Percentiles rank a stretch among this genome's conserved stretches.
Conservation (phyloP, 2,329 filamentous ascomycete species). For the Aspergillus sp. region DNA sequence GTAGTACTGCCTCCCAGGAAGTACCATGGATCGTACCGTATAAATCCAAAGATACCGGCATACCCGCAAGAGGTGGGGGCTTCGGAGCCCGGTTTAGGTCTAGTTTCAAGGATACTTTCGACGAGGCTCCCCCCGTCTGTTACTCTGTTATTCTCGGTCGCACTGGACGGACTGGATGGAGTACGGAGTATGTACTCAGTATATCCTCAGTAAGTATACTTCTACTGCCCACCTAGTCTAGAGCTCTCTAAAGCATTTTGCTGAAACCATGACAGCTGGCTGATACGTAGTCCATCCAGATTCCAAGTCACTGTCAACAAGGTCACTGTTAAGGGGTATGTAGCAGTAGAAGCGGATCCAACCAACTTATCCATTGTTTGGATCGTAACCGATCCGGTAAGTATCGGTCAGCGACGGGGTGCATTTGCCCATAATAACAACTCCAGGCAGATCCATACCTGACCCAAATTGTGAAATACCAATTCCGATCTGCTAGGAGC, state of each 20-base stretch:
- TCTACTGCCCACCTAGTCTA: no score
- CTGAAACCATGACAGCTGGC: not conserved
- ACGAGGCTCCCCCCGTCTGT: not conserved
- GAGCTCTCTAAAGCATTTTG: not conserved
- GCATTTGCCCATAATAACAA: no score
- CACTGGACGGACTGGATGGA: not conserved
- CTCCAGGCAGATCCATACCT: not conserved
- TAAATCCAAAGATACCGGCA: constrained; percentile 8
- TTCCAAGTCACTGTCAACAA: no score
- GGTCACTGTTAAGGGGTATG: not conserved
- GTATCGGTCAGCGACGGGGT: not conserved
- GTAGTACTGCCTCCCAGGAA: not conserved
- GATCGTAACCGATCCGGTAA: not conserved
- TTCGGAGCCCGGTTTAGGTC: not conserved
- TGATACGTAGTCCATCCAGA: no score
- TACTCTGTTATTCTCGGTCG: not conserved
- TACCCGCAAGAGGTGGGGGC: constrained; percentile 11
- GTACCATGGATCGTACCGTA: no score
- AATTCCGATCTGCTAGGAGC: constrained; percentile 14
- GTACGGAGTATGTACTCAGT: no score
- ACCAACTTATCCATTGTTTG: not conserved
- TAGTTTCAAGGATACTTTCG: not conserved
- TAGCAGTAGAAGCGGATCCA: not conserved
- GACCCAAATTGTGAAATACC: constrained; percentile 1
- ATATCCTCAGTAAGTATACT: no score